A percentile compares a stretch with the other conserved stretches of the same genome.
phyloP scores from a whole-genome alignment of 2,329 filamentous ascomycete genomes.

The Phialophora verrucosa region DNA sequence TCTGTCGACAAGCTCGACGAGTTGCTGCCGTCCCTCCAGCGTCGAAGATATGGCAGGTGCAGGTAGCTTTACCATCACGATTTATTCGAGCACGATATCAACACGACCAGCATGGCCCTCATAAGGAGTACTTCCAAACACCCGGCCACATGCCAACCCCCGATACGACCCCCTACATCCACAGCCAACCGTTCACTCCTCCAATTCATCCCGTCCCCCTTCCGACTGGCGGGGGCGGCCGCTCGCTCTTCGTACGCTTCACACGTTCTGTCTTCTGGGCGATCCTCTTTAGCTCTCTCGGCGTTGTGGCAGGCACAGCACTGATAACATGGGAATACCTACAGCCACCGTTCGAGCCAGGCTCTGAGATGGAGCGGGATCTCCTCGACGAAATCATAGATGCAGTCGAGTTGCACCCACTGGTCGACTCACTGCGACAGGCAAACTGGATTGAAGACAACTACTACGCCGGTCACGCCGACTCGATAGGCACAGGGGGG shows the following conservation, averaged over 20 bases:
- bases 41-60: neutral
- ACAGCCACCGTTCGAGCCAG: slow-evolving; percentile 42
- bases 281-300: slow-evolving; percentile 29
- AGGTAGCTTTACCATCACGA: neutral
- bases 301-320: slow-evolving; percentile 33
- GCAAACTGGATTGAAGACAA: slow-evolving; percentile 48
- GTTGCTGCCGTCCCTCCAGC: neutral
- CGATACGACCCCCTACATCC: slow-evolving; percentile 32
- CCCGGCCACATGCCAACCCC: slow-evolving; percentile 37
- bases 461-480: slow-evolving; percentile 32
- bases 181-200: slow-evolving; percentile 7
- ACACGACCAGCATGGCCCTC: slow-evolving; percentile 37
- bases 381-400: slow-evolving; percentile 43
- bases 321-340: slow-evolving; percentile 40
- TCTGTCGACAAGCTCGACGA: slow-evolving; percentile 28
- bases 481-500: slow-evolving; percentile 12
- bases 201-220: neutral
- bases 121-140: slow-evolving; percentile 41
- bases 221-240: neutral
- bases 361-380: slow-evolving; percentile 44
- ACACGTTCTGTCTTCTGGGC: slow-evolving; percentile 32
- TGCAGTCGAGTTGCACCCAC: slow-evolving; percentile 45
- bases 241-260: slow-evolving; percentile 29
- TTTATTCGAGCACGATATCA: slow-evolving; percentile 18
- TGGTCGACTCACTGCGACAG: slow-evolving; percentile 47